A percentile compares a stretch with the other conserved stretches of the same genome.
Conservation (phyloP, 768 basidiomycete species). For the Lyophyllum shimeji region DNA sequence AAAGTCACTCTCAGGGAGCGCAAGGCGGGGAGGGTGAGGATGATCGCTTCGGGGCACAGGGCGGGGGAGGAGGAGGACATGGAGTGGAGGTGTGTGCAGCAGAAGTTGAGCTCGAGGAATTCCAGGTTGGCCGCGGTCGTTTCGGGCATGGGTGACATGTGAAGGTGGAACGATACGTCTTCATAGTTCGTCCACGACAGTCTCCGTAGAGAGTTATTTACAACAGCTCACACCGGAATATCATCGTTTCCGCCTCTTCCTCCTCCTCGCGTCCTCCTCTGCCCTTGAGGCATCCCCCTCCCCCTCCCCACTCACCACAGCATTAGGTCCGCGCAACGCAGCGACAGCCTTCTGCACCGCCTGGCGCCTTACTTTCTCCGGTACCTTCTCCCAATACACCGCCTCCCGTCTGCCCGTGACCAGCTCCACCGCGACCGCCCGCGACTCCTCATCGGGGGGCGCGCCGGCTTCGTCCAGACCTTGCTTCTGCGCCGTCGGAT, state of each 20-base stretch:
- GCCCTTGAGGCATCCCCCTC: neutral
- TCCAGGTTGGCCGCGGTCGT: constrained; percentile 56
- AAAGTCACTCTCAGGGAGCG: constrained; percentile 68
- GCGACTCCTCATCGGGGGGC: constrained; percentile 3
- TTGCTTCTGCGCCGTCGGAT: constrained; percentile 38
- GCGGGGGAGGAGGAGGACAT: constrained; percentile 17
- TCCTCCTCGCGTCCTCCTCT: constrained; percentile 1
- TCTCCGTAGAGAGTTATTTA: constrained; percentile 50
- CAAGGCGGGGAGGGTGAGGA: constrained; percentile 60
- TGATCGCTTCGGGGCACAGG: constrained; percentile 20
- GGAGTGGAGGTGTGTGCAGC: constrained; percentile 43
- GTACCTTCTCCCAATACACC: constrained; percentile 80
- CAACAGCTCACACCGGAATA: too few relatives aligned
- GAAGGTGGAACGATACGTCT: constrained; percentile 53
- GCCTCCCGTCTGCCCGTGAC: constrained; percentile 65
- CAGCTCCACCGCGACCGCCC: constrained; percentile 48
- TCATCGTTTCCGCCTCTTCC: constrained; percentile 13
- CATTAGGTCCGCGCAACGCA: neutral
- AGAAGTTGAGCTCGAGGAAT: constrained; percentile 68
- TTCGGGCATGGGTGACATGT: constrained; percentile 52
- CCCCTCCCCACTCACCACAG: neutral
- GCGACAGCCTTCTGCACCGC: constrained; percentile 35
- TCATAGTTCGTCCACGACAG: constrained; percentile 77
- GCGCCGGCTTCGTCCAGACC: constrained; percentile 59
- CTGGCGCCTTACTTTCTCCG: constrained; percentile 63